Conservation (phyloP, 202 grass and related monocot genomes). For the Dendrocalamus latiflorus region DNA sequence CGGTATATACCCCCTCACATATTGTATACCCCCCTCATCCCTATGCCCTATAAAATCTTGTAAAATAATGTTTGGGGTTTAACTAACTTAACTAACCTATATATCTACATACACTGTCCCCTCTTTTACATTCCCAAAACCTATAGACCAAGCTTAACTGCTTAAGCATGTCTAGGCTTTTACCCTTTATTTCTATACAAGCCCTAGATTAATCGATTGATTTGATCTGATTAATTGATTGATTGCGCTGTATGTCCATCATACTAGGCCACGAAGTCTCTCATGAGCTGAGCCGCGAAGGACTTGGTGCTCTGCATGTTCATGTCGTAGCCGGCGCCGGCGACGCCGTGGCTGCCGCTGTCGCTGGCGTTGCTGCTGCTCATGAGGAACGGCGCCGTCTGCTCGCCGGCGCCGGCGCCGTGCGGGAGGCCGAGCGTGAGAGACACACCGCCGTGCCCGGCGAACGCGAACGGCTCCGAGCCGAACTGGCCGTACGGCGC, state of each 20-base stretch:
- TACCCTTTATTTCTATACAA: constrained; percentile 69
- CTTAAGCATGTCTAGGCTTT: constrained; percentile 22
- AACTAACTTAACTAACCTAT: constrained; percentile 38
- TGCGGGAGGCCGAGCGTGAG: constrained; percentile 88
- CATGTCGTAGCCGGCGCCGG: constrained; percentile 51
- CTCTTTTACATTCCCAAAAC: constrained; percentile 55
- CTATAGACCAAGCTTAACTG: constrained; percentile 21
- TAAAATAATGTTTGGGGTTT: constrained; percentile 51
- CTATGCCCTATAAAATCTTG: constrained; percentile 42
- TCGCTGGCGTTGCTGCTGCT: constrained; percentile 20
- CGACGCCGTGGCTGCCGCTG: constrained; percentile 21
- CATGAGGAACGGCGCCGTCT: constrained; percentile 70
- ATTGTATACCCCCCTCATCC: constrained; percentile 24
- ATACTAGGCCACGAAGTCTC: constrained; percentile 54
- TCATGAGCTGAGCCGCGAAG: constrained; percentile 76
- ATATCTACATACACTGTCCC: constrained; percentile 36
- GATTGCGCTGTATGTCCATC: neutral
- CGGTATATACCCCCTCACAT: constrained; percentile 32
- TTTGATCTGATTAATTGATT: neutral
- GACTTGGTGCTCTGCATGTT: constrained; percentile 75
- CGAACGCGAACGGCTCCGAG: constrained; percentile 54
- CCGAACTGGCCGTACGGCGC: constrained; percentile 49
- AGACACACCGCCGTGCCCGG: constrained; percentile 62
- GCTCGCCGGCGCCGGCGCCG: constrained; percentile 37
- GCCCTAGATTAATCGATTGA: constrained; percentile 32